Percentiles rank a stretch among this genome's conserved stretches.
phyloP scores from a whole-genome alignment of 768 basidiomycete genomes.

The Lentinula guzmanii region DNA sequence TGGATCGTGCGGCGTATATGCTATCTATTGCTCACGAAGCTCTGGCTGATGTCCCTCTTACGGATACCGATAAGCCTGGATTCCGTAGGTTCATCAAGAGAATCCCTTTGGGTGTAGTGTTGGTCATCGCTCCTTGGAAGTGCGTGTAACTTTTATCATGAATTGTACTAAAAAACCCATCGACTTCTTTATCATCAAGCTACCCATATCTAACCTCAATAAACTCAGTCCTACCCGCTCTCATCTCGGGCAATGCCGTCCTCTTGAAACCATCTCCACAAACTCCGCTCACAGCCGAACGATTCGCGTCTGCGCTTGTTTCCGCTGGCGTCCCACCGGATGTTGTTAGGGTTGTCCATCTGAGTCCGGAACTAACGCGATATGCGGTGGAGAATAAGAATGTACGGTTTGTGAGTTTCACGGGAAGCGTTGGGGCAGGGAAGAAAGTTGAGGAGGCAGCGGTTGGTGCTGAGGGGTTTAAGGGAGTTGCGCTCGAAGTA shows the following conservation, averaged over 20 bases:
- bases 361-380: conserved; percentile 56
- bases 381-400: conserved; percentile 56
- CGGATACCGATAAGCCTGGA: conserved; percentile 76
- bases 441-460: conserved; percentile 69
- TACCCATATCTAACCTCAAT: conserved; percentile 87
- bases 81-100: conserved; percentile 82
- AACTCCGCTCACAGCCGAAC: conserved; percentile 84
- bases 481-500: conserved; percentile 83
- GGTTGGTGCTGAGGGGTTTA: conserved; percentile 62
- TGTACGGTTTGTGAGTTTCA: conserved; percentile 86
- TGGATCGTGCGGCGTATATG: conserved; percentile 82
- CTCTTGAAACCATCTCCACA: conserved; percentile 96
- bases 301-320: conserved; percentile 62
- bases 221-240: conserved; percentile 88
- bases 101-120: conserved; percentile 79
- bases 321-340: conserved; percentile 74
- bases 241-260: conserved; percentile 87
- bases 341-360: conserved; percentile 70
- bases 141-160: conserved; percentile 27
- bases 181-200: conserved; percentile 29
- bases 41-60: conserved; percentile 69
- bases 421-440: conserved; percentile 79
- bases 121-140: conserved; percentile 93
- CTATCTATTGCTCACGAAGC: conserved; percentile 72
- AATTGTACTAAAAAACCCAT: neutral